Evolutionary conservation across 177 flowering plant species (phyloP).

Genomic region (Telopea speciosissima): DNA sequence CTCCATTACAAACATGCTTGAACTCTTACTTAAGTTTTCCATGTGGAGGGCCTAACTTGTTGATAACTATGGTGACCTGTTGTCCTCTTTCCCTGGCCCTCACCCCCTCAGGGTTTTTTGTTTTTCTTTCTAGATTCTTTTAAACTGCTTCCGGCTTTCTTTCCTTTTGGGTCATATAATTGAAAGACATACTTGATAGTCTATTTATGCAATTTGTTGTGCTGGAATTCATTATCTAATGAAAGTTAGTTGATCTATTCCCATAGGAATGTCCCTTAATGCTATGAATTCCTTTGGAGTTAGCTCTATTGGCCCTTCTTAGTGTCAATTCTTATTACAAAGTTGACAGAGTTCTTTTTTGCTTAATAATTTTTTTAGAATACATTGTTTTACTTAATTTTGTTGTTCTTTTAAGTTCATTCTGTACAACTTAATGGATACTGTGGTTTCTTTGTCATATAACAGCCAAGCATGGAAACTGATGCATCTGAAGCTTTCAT

Average conservation of each 20-base stretch:
- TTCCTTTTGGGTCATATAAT: background rate
- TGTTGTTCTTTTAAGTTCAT: background rate
- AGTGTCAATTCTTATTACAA: background rate
- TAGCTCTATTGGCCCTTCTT: background rate
- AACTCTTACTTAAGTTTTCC: background rate
- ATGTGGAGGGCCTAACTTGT: background rate
- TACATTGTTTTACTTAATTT: background rate
- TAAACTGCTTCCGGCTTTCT: background rate
- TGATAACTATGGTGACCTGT: background rate
- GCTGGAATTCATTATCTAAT: background rate
- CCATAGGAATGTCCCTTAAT: background rate
- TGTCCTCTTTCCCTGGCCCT: background rate
- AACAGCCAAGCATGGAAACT: constrained; percentile 38
- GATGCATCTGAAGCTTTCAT: constrained; percentile 22
- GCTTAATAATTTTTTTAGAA: background rate
- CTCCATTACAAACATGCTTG: background rate
- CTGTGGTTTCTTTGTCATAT: constrained; percentile 5
- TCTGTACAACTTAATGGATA: background rate
- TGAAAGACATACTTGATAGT: background rate
- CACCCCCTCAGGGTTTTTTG: no score
- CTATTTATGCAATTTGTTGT: background rate
- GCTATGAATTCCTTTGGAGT: background rate
- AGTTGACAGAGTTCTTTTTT: background rate
- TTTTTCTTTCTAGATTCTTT: no score
- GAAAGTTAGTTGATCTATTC: background rate